Conservation (phyloP, 257 asterid species). For the Solanum ahanhuiri region DNA sequence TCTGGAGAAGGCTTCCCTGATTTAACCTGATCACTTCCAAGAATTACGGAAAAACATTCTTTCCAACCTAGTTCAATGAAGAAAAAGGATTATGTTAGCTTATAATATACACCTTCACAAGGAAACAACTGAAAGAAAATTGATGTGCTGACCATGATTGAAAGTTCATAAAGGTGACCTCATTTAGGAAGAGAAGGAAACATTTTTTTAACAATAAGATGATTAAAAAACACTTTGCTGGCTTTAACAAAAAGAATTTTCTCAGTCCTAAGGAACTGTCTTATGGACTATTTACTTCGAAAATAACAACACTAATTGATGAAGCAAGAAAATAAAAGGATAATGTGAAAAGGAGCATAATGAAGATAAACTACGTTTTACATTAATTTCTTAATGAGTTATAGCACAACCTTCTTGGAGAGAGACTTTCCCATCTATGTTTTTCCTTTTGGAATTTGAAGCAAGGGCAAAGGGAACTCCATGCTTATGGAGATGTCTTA, state of each 20-base stretch:
- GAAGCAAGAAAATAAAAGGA: not conserved
- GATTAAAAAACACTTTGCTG: not conserved
- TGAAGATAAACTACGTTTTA: not conserved
- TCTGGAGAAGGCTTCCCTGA: constrained; percentile 93
- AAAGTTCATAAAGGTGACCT: not conserved
- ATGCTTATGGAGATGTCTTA: constrained; percentile 56
- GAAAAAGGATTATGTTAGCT: not conserved
- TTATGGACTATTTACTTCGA: not conserved
- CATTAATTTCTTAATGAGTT: not conserved
- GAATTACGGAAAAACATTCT: constrained; percentile 55
- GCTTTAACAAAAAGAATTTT: not conserved
- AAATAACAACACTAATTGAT: not conserved
- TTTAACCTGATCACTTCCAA: constrained; percentile 81
- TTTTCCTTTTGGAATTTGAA: constrained; percentile 56
- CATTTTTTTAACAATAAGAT: not conserved
- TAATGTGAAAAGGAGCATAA: not conserved
- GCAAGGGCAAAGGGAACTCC: constrained; percentile 78
- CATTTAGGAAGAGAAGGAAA: constrained; percentile 1
- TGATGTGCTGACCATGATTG: not conserved
- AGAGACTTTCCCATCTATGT: constrained; percentile 51
- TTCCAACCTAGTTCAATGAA: constrained; percentile 57
- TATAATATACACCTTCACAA: not conserved
- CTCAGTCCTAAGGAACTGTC: not conserved
- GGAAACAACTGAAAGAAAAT: not conserved
- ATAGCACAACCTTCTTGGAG: constrained; percentile 42